A percentile compares a stretch with the other conserved stretches of the same genome.
These are phyloP conservation scores for Waltergamsia citrina DNA, from an alignment of 2,329 filamentous ascomycete genomes.

Conservation along the genomic window DNA sequence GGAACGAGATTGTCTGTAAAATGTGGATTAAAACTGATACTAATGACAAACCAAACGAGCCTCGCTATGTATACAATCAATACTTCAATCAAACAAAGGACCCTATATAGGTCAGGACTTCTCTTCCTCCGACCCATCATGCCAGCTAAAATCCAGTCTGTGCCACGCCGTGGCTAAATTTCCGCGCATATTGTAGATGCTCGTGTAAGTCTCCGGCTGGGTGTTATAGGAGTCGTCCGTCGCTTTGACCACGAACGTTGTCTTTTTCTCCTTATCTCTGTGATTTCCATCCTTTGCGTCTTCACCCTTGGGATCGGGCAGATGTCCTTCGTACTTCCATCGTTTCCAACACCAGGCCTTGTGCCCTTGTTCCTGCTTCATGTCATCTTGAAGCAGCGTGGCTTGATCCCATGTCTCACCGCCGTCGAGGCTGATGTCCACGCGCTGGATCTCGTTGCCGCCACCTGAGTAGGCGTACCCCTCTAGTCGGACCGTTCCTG, in stretches of 20 bases:
- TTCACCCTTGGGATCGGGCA: slow-evolving; percentile 11
- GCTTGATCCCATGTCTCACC: slow-evolving; percentile 39
- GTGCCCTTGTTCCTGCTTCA: slow-evolving; percentile 16
- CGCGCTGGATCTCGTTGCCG: slow-evolving; percentile 37
- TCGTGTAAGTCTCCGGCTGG: slow-evolving; percentile 31
- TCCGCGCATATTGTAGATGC: slow-evolving; percentile 33
- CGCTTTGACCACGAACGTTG: slow-evolving; percentile 33
- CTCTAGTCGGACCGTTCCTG: slow-evolving; percentile 1
- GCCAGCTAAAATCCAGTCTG: slow-evolving; percentile 15
- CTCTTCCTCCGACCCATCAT: neutral
- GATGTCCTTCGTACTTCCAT: slow-evolving; percentile 25
- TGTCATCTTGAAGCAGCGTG: slow-evolving; percentile 23
- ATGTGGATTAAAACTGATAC: no score
- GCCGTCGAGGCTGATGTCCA: slow-evolving; percentile 38
- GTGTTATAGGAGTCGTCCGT: slow-evolving; percentile 39
- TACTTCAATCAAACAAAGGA: neutral
- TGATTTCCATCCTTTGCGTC: slow-evolving; percentile 4
- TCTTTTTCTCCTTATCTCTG: slow-evolving; percentile 14
- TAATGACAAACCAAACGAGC: no score
- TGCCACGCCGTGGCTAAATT: slow-evolving; percentile 38
- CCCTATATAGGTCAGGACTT: neutral
- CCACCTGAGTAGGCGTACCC: slow-evolving; percentile 43
- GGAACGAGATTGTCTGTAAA: no score
- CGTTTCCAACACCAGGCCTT: slow-evolving; percentile 38
- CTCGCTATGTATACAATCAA: no score